phyloP scores from a whole-genome alignment of 148 eudicot genomes.

The Camellia lanceoleosa region DNA sequence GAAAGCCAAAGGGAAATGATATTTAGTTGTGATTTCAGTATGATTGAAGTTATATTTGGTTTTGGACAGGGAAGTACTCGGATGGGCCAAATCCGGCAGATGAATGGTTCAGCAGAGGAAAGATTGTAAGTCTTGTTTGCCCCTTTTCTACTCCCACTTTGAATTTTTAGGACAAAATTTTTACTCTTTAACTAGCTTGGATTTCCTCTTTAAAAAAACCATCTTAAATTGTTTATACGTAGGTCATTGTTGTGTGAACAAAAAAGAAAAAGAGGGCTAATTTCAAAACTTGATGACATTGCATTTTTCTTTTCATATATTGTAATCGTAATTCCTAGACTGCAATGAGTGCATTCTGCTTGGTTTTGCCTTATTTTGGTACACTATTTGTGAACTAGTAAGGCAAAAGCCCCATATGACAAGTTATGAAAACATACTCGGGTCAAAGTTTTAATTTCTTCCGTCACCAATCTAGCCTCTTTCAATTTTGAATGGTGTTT shows the following conservation, averaged over 20 bases:
- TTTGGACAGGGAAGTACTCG: conserved; percentile 78
- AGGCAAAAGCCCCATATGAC: neutral
- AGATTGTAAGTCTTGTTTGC: conserved; percentile 45
- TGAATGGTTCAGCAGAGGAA: conserved; percentile 92
- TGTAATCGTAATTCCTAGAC: neutral
- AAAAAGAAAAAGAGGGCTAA: too few relatives aligned
- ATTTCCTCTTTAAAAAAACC: neutral
- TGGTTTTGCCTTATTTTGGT: neutral
- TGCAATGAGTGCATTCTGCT: neutral
- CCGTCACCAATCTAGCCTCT: conserved; percentile 1
- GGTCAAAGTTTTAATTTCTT: neutral
- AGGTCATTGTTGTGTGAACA: neutral
- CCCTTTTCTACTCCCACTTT: neutral
- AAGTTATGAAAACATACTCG: neutral
- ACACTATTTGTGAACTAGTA: neutral
- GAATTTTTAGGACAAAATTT: neutral
- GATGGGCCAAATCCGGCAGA: conserved; percentile 84
- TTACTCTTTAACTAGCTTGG: neutral
- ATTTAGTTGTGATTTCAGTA: neutral
- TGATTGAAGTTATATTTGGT: conserved; percentile 1
- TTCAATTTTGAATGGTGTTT: neutral
- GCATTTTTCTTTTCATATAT: too few relatives aligned
- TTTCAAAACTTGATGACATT: too few relatives aligned
- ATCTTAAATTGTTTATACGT: neutral
- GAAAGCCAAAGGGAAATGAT: neutral